Evolutionary conservation across 2,329 filamentous ascomycete genomes (phyloP), one percentile per base, ranked within the genome.

Genomic region (Hypoxylon sp.): DNA sequence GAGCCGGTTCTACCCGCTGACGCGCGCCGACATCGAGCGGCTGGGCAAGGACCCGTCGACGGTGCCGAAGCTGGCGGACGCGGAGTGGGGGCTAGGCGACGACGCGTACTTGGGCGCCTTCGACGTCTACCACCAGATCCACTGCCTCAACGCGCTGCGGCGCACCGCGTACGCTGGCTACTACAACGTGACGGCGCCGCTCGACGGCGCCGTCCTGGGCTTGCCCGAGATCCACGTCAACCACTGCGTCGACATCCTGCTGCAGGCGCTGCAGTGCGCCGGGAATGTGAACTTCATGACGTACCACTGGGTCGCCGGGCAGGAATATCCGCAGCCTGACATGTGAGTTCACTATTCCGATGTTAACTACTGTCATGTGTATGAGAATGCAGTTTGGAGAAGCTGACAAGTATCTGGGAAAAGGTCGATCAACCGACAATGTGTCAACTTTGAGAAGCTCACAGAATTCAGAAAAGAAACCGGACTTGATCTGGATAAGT

Each of bases 271-370:
- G 11, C 73, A 74, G 62, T 79, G 76, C 51, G 72, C 72, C 39
- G 74, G 74, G 1, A 76, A 77, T 46, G 65, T 75, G 6, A 75
- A 76, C 37, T 65, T 78, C 43, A 74, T 78, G 48, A 79, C 76
- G 0, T 69, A 75, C 34, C 70, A 75, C 32, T 79, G 77, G 77
- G 61, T 73, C 1, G 71, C 75, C 28, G 71, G 68, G 6, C 68
- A 74, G 53, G 53, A 67, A 13, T 68, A 70, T 28, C 74, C 76
- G 1, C 75, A 74, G 44, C 75, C 76, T 1, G 74, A 77, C 30
- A 77, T 78, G 68, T 74, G 62, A 46, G 68, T 75, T 5, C 10
- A 11, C 30, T 20, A 26, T 32, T 19, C 17, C 20, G 32, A 10
- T 19, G 10, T 15, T 2, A 5, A 3, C 49, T 19, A 24, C 20